Evolutionary conservation across 257 asterid species (phyloP).

Genomic region (Fraxinus pennsylvanica): DNA sequence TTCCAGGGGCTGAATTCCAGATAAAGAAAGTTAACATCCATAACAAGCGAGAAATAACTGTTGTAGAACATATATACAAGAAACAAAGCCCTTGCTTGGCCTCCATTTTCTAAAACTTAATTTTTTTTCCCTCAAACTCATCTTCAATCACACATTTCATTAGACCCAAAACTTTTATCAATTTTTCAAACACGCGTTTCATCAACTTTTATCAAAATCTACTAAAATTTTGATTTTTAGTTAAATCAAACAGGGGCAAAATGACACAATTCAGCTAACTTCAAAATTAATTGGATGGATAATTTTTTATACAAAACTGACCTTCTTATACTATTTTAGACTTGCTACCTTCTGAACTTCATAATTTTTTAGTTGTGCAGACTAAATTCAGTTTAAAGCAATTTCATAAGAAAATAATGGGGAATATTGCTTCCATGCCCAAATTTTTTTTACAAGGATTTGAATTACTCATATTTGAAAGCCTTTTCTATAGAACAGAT

Average conservation of each 20-base stretch:
- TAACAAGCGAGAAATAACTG: neutral
- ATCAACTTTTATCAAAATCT: too few species aligned
- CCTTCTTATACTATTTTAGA: conserved; percentile 13
- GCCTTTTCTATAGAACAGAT: neutral
- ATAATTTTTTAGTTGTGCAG: conserved; percentile 5
- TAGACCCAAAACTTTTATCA: too few species aligned
- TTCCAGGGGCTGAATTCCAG: conserved; percentile 72
- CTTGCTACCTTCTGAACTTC: conserved; percentile 2
- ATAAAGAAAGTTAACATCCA: conserved; percentile 19
- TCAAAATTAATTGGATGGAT: conserved; percentile 2
- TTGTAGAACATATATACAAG: conserved; percentile 4
- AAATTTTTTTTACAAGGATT: neutral
- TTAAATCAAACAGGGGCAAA: too few species aligned
- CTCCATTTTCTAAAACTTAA: too few species aligned
- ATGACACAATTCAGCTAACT: conserved; percentile 9
- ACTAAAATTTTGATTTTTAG: too few species aligned
- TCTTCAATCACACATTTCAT: too few species aligned
- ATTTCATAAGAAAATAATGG: neutral
- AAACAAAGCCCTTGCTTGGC: too few species aligned
- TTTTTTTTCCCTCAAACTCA: too few species aligned
- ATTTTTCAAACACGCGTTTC: too few species aligned
- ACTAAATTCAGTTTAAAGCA: neutral
- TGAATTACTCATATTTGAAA: neutral
- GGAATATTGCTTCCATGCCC: neutral
- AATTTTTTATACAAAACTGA: neutral